Evolutionary conservation across 192 early-diverging fungal species (phyloP).

Genomic region (Rhizoclosmatium globosum): DNA sequence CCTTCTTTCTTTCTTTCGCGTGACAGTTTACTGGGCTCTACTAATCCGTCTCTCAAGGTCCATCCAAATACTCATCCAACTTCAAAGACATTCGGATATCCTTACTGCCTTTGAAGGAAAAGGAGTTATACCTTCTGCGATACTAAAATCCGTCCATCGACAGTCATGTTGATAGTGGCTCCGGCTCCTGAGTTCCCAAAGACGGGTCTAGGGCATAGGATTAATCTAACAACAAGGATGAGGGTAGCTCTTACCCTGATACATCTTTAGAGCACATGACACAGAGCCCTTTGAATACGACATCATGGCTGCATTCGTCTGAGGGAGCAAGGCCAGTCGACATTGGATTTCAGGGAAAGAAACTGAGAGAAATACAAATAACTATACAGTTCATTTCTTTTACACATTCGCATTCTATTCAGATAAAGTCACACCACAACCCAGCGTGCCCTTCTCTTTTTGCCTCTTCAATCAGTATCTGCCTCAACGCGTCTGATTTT

Average conservation of each 20-base stretch:
- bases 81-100: neutral
- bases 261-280: conserved; percentile 82
- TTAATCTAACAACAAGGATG: conserved; percentile 3
- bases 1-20: neutral
- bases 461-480: too few species aligned
- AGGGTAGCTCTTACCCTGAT: conserved; percentile 47
- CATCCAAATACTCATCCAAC: neutral
- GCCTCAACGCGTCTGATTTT: too few species aligned
- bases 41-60: neutral
- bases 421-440: too few species aligned
- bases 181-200: neutral
- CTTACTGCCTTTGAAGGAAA: too few species aligned
- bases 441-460: too few species aligned
- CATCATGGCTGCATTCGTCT: conserved; percentile 70
- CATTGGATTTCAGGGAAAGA: neutral
- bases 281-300: conserved; percentile 82
- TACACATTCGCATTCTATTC: too few species aligned
- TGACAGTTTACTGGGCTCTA: neutral
- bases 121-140: conserved; percentile 54
- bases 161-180: conserved; percentile 82
- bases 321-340: neutral
- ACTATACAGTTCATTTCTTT: too few species aligned
- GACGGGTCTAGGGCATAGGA: conserved; percentile 21
- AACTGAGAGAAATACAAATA: too few species aligned
- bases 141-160: conserved; percentile 77